Conservation (phyloP, 2,329 filamentous ascomycete genomes). For the Diplodia scrobiculata region DNA sequence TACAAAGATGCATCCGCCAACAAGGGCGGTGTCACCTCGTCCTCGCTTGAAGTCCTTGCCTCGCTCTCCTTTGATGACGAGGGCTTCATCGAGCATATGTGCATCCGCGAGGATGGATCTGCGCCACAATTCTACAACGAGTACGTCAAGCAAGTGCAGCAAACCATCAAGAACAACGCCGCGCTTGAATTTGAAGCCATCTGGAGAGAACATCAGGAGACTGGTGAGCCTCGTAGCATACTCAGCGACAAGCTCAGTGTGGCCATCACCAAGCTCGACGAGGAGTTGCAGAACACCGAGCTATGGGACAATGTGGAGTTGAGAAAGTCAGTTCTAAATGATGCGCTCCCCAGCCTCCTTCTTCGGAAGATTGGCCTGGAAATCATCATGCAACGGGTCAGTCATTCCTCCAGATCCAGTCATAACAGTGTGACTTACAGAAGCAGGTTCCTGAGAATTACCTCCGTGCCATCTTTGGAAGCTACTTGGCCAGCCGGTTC, state of each 20-base stretch:
- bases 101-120: constrained; percentile 72
- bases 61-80: constrained; percentile 91
- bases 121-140: constrained; percentile 87
- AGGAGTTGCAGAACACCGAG: constrained; percentile 91
- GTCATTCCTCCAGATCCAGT: constrained; percentile 36
- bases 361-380: constrained; percentile 89
- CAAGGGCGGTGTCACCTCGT: constrained; percentile 97
- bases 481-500: constrained; percentile 90
- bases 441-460: constrained; percentile 81
- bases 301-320: constrained; percentile 84
- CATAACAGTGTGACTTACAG: constrained; percentile 28
- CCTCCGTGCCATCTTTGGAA: constrained; percentile 91
- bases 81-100: constrained; percentile 92
- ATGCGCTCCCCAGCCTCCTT: constrained; percentile 82
- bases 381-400: constrained; percentile 76
- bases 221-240: constrained; percentile 76
- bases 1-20: constrained; percentile 99
- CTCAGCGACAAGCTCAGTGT: constrained; percentile 87
- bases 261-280: constrained; percentile 94
- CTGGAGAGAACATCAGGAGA: constrained; percentile 89
- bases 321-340: constrained; percentile 73
- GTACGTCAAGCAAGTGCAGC: constrained; percentile 90
- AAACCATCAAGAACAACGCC: constrained; percentile 87
- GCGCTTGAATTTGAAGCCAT: constrained; percentile 95
- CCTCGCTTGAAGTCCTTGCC: constrained; percentile 91